Evolutionary conservation across 805 yeast species (phyloP), one percentile per base, ranked within the genome.

Genomic region (Kodamaea restingae): DNA sequence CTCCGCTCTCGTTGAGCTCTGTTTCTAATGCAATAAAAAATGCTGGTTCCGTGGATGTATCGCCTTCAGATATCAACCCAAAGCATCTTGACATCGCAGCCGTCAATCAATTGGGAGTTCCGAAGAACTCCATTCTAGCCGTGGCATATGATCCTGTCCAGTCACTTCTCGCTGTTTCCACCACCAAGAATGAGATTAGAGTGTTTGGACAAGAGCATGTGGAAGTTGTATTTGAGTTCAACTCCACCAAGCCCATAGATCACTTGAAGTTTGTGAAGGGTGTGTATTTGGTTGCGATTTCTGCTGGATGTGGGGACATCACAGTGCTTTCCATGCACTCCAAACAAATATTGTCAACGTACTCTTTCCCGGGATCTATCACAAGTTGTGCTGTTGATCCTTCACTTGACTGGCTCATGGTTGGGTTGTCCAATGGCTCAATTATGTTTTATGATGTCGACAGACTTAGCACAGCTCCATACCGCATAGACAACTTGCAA

Each of bases 131-230:
- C 10, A 75, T 85, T 7, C 64, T 77, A 25, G 78, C 86, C 0
- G 55, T 80, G 28, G 95, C 93, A 0, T 85, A 73, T 60, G 98
- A 93, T 56, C 95, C 95, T 3, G 80, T 86, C 1, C 98, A 93
- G 59, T 78, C 93, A 39, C 69, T 93, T 18, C 60, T 88, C 50
- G 97, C 96, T 0, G 65, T 88, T 0, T 82, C 88, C 2, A 88
- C 96, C 0, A 79, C 73, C 26, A 55, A 63, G 6, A 86, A 88
- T 29, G 78, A 78, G 32, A 70, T 93, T 11, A 81, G 85, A 47
- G 82, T 93, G 4, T 82, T 80, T 54, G 98, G 98, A 1, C 91
- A 84, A 52, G 79, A 81, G 30, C 79, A 83, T 39, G 95, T 88
- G 7, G 83, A 83, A 45, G 84, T 78, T 10, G 76, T 75, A 7